A percentile compares a stretch with the other conserved stretches of the same genome.
phyloP scores from a whole-genome alignment of 1,284 basidiomycete genomes.

The Uromyces viciae-fabae region DNA sequence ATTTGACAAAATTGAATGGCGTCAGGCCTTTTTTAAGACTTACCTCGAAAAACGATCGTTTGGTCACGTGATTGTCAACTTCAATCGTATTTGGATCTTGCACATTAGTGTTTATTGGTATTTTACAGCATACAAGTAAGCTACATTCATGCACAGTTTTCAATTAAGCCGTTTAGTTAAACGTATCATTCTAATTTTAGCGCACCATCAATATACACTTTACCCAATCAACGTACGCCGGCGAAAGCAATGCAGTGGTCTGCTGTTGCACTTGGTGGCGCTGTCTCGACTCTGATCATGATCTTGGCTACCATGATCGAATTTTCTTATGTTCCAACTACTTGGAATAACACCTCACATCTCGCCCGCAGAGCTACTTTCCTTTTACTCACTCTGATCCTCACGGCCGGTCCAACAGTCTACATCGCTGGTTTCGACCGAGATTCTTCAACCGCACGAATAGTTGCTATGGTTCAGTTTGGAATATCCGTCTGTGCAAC shows the following conservation, averaged over 20 bases:
- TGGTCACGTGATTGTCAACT: constrained; percentile 90
- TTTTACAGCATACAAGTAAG: constrained; percentile 66
- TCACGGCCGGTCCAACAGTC: constrained; percentile 82
- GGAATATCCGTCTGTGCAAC: constrained; percentile 77
- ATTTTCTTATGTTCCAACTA: constrained; percentile 91
- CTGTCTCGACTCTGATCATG: constrained; percentile 85
- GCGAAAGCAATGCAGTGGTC: constrained; percentile 78
- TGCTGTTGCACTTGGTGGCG: constrained; percentile 81
- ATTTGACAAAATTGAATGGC: constrained; percentile 91
- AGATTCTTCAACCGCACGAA: constrained; percentile 65
- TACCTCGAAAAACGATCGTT: constrained; percentile 93
- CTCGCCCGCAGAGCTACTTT: constrained; percentile 79
- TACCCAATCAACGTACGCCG: constrained; percentile 56
- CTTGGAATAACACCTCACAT: constrained; percentile 95
- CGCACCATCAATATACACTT: constrained; percentile 74
- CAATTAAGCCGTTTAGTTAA: not conserved
- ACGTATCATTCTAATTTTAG: too few relatives aligned
- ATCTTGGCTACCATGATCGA: constrained; percentile 84
- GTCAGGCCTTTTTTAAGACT: constrained; percentile 90
- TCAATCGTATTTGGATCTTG: constrained; percentile 95
- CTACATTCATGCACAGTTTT: not conserved
- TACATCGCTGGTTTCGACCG: constrained; percentile 68
- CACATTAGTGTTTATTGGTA: constrained; percentile 89
- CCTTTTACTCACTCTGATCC: constrained; percentile 73
- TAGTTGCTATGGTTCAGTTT: constrained; percentile 88